Conservation (phyloP, 2,329 filamentous ascomycete species). For the Penicillium decumbens region DNA sequence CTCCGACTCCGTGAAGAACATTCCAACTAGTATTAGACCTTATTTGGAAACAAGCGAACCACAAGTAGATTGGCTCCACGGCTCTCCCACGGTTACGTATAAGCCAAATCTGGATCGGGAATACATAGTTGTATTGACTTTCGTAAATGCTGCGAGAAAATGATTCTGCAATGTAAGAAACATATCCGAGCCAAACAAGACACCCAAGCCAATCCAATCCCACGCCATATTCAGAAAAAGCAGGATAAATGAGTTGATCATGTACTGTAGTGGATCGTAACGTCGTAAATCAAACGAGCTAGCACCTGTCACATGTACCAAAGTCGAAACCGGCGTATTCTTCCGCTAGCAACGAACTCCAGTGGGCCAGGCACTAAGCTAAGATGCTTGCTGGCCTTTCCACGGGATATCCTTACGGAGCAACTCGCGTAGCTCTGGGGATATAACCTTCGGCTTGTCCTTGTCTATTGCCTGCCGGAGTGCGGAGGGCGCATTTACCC, state of each 20-base stretch:
- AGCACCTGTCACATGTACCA: background rate
- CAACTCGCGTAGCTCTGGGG: slow-evolving; percentile 57
- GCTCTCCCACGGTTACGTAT: background rate
- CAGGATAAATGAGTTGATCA: background rate
- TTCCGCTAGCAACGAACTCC: background rate
- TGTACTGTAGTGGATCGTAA: background rate
- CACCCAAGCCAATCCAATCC: background rate
- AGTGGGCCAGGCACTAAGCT: background rate
- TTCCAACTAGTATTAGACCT: background rate
- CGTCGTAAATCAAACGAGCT: background rate
- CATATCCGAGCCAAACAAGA: background rate
- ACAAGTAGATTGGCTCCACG: background rate
- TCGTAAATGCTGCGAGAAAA: background rate
- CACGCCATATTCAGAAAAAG: background rate
- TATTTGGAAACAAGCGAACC: background rate
- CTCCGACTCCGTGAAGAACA: background rate
- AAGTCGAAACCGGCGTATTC: background rate
- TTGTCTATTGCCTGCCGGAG: slow-evolving; percentile 18
- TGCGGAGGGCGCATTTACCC: slow-evolving; percentile 17
- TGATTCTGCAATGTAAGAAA: background rate
- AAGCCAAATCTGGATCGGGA: background rate
- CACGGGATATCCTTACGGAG: slow-evolving; percentile 57
- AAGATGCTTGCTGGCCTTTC: slow-evolving; percentile 28
- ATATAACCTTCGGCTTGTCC: slow-evolving; percentile 53
- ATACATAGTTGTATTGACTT: background rate